Percentiles rank a stretch among this genome's conserved stretches.
Conservation (phyloP, 495 filamentous ascomycete genomes). For the Talaromyces trachyspermus region DNA sequence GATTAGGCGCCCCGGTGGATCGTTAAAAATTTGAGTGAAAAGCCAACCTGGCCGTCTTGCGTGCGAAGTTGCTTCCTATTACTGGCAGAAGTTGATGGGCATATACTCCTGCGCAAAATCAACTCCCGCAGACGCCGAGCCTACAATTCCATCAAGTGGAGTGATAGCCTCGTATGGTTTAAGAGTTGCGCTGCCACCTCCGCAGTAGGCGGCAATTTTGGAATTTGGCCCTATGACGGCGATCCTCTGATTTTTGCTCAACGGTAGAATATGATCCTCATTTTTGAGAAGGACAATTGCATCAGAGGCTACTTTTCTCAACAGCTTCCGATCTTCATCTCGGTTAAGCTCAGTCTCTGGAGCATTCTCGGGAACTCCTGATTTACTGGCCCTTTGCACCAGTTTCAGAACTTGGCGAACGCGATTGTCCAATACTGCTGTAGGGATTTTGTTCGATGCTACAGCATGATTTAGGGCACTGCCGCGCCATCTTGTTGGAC, state of each 20-base stretch:
- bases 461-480: slow-evolving; percentile 51
- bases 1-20: not conserved
- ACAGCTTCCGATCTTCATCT: slow-evolving; percentile 55
- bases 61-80: slow-evolving; percentile 25
- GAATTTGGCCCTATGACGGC: slow-evolving; percentile 79
- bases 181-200: slow-evolving; percentile 72
- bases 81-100: slow-evolving; percentile 54
- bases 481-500: slow-evolving; percentile 57
- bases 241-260: slow-evolving; percentile 54
- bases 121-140: slow-evolving; percentile 43
- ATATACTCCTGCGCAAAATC: slow-evolving; percentile 44
- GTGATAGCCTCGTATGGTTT: slow-evolving; percentile 72
- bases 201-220: slow-evolving; percentile 65
- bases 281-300: slow-evolving; percentile 80
- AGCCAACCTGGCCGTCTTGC: not conserved
- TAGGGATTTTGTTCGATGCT: slow-evolving; percentile 50
- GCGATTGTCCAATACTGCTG: slow-evolving; percentile 52
- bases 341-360: slow-evolving; percentile 56
- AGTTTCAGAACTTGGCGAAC: slow-evolving; percentile 56
- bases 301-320: slow-evolving; percentile 59
- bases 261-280: slow-evolving; percentile 53
- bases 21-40: not conserved
- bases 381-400: slow-evolving; percentile 53
- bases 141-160: slow-evolving; percentile 60
- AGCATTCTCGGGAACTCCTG: slow-evolving; percentile 51